A percentile compares a stretch with the other conserved stretches of the same genome.
Conservation (phyloP, 2,329 filamentous ascomycete genomes). For the Fusarium sp. region DNA sequence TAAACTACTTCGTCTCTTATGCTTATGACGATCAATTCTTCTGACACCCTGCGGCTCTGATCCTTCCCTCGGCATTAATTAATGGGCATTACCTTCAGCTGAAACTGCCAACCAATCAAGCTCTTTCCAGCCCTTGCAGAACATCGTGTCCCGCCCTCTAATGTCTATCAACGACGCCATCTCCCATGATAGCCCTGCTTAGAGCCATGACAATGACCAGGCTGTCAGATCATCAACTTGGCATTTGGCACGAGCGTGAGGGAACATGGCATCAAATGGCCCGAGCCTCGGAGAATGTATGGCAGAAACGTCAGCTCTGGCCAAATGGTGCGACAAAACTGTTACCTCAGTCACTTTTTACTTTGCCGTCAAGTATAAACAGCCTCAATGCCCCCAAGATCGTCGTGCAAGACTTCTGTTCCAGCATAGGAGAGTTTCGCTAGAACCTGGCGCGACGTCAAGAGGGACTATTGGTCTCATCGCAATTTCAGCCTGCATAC, state of each 20-base stretch:
- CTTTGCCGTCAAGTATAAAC: slow-evolving; percentile 15
- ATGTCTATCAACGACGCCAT: slow-evolving; percentile 30
- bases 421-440: neutral
- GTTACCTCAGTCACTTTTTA: slow-evolving; percentile 4
- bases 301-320: neutral
- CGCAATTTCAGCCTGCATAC: slow-evolving; percentile 34
- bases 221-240: slow-evolving; percentile 20
- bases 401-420: neutral
- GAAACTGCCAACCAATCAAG: slow-evolving; percentile 33
- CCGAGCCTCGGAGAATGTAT: slow-evolving; percentile 13
- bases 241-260: slow-evolving; percentile 10
- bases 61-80: slow-evolving; percentile 1
- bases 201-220: slow-evolving; percentile 6
- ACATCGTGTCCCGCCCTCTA: neutral
- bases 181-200: slow-evolving; percentile 28
- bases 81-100: slow-evolving; percentile 24
- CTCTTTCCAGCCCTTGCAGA: slow-evolving; percentile 2
- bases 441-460: neutral
- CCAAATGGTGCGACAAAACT: slow-evolving; percentile 32
- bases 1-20: no score
- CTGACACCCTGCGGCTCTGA: neutral
- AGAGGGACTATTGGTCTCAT: slow-evolving; percentile 26
- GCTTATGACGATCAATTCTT: no score
- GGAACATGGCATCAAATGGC: slow-evolving; percentile 10
- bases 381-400: neutral